phyloP scores from a whole-genome alignment of 2,329 filamentous ascomycete species.

The Penicillium freii region DNA sequence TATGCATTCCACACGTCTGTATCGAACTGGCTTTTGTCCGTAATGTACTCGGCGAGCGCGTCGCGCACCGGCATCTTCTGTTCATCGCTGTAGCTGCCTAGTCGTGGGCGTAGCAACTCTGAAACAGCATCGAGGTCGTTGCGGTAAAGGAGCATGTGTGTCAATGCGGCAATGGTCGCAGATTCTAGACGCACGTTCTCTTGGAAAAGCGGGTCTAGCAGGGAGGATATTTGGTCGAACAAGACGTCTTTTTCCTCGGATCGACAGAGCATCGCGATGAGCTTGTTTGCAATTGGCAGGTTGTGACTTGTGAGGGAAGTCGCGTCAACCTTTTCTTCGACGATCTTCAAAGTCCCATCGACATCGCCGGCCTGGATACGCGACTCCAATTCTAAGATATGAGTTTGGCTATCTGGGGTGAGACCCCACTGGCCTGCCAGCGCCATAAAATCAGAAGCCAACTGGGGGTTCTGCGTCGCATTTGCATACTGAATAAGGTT shows the following conservation, averaged over 20 bases:
- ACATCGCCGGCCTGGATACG: constrained; percentile 71
- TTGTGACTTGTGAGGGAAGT: constrained; percentile 58
- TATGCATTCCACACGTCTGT: constrained; percentile 63
- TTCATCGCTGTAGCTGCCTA: constrained; percentile 41
- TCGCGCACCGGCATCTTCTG: constrained; percentile 67
- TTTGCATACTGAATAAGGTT: constrained; percentile 70
- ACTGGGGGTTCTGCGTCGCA: constrained; percentile 65
- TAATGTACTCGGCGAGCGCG: constrained; percentile 66
- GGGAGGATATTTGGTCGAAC: constrained; percentile 68
- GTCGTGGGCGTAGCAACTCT: constrained; percentile 72
- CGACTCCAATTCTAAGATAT: constrained; percentile 72
- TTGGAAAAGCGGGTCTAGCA: constrained; percentile 71
- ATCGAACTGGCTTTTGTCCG: constrained; percentile 60
- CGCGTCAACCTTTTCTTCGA: constrained; percentile 55
- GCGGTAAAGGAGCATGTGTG: constrained; percentile 68
- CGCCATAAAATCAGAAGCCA: constrained; percentile 70
- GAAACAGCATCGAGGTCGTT: constrained; percentile 77
- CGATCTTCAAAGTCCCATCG: constrained; percentile 55
- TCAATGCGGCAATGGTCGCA: constrained; percentile 71
- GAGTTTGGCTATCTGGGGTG: constrained; percentile 66
- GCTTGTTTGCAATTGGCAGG: constrained; percentile 64
- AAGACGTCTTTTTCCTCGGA: constrained; percentile 54
- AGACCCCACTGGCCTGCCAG: constrained; percentile 66
- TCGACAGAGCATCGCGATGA: constrained; percentile 67
- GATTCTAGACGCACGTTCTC: constrained; percentile 68